phyloP scores from a whole-genome alignment of 345 rosid species.

The Pistacia vera region DNA sequence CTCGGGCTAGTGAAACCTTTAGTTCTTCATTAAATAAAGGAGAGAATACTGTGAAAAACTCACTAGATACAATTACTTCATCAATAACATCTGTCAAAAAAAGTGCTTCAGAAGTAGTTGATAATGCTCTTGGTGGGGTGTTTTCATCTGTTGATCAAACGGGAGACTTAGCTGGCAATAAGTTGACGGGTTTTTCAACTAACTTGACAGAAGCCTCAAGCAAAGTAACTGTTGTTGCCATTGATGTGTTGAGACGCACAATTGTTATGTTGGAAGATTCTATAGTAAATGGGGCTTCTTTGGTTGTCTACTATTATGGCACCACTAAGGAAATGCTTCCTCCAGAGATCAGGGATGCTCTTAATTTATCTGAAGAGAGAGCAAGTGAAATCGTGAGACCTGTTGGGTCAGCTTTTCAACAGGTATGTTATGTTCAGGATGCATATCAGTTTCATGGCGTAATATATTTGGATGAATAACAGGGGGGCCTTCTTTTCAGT shows the following conservation, averaged over 20 bases:
- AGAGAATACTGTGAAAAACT: conserved; percentile 52
- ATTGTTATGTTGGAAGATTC: conserved; percentile 65
- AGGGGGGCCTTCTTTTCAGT: neutral
- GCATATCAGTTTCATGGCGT: conserved; percentile 14
- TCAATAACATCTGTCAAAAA: conserved; percentile 55
- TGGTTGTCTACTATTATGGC: conserved; percentile 66
- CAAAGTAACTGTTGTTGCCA: conserved; percentile 51
- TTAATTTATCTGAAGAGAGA: conserved; percentile 73
- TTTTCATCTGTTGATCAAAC: conserved; percentile 60
- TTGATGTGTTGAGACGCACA: conserved; percentile 67
- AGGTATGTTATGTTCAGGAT: conserved; percentile 50
- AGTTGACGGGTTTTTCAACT: conserved; percentile 47
- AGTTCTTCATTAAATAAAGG: conserved; percentile 56
- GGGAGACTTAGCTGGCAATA: conserved; percentile 52
- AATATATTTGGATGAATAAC: conserved; percentile 6
- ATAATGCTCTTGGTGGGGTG: conserved; percentile 44
- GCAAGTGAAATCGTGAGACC: conserved; percentile 54
- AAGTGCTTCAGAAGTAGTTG: conserved; percentile 62
- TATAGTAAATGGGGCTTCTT: conserved; percentile 62
- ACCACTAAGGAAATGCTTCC: conserved; percentile 77
- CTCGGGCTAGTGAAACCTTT: conserved; percentile 48
- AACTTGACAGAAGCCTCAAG: conserved; percentile 60
- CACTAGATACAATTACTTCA: conserved; percentile 58
- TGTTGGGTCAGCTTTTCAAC: conserved; percentile 59
- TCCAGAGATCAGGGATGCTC: conserved; percentile 54